These are phyloP conservation scores for Chaetomium strumarium DNA, from an alignment of 2,329 filamentous ascomycete species.

Conservation along the genomic window DNA sequence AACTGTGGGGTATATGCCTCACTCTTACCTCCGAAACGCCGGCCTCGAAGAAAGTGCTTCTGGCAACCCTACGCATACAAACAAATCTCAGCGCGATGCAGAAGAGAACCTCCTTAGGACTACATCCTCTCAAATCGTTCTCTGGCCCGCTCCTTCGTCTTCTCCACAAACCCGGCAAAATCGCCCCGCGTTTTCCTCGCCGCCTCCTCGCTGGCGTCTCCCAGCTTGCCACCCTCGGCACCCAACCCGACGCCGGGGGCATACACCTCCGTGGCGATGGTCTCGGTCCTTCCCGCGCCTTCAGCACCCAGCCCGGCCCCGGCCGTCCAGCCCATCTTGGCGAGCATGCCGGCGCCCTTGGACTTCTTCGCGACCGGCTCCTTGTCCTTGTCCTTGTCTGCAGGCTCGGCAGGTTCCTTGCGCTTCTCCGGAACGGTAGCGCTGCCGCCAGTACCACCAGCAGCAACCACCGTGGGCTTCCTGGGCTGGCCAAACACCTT, in stretches of 20 bases:
- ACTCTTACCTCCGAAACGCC: not conserved
- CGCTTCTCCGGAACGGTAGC: constrained; percentile 23
- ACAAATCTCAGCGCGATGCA: not conserved
- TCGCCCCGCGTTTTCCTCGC: constrained; percentile 54
- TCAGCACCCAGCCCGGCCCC: constrained; percentile 60
- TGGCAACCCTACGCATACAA: not conserved
- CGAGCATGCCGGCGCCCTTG: constrained; percentile 61
- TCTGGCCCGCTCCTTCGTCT: constrained; percentile 60
- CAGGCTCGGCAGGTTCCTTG: constrained; percentile 33
- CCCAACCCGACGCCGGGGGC: constrained; percentile 63
- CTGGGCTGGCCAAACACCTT: constrained; percentile 56
- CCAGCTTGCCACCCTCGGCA: constrained; percentile 62
- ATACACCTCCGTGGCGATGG: constrained; percentile 60
- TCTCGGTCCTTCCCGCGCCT: constrained; percentile 57
- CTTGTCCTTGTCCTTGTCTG: constrained; percentile 8
- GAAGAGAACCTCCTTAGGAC: not conserved
- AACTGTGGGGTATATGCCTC: not conserved
- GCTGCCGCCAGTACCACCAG: constrained; percentile 26
- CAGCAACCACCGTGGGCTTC: constrained; percentile 36
- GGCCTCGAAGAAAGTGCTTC: not conserved
- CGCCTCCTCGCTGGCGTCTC: constrained; percentile 60
- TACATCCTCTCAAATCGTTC: constrained; percentile 57
- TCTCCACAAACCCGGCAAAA: constrained; percentile 57
- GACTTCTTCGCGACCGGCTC: constrained; percentile 39
- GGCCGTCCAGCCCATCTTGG: constrained; percentile 67